Base-by-base conservation (phyloP, 2,329 filamentous ascomycete species). In the Blastomyces parvus region DNA sequence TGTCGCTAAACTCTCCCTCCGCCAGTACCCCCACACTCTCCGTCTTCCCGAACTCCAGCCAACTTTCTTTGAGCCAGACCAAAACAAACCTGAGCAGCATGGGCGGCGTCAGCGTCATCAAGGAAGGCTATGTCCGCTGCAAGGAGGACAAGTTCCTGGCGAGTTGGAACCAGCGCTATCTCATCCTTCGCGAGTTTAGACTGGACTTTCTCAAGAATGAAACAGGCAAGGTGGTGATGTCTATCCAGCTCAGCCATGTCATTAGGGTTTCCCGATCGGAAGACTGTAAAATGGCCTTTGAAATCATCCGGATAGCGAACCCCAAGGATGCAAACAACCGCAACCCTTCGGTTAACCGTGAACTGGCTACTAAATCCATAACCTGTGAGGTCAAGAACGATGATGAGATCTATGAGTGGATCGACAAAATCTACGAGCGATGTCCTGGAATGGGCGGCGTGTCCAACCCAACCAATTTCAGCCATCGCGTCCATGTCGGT, bases 381-480 rank as follows among this genome's bases (percentile, higher is more conserved):
- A 91, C 94, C 67, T 94, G 96, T 75, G 91, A 89, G 74, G 91
- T 97, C 70, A 96, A 97, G 78, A 89, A 87, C 63, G 94, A 99
- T 72, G 93, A 96, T 72, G 94, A 99, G 69, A 86, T 99, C 62
- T 99, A 99, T 76, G 91, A 96, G 71, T 99, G 94, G 94, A 96
- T 97, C 71, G 94, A 99, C 76, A 90, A 92, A 74, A 95, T 99
- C 68, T 97, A 97, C 74, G 91, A 93, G 70, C 88, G 93, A 67
- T 97, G 93, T 75, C 94, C 94, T 22, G 93, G 91, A 66, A 96
- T 97, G 91, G 92, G 94, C 66, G 94, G 94, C 69, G 94, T 99
- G 63, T 97, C 93, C 78, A 97, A 97, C 76, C 94, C 94, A 6
- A 97, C 94, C 68, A 97, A 97, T 80, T 99, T 99, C 79, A 91